A percentile compares a stretch with the other conserved stretches of the same genome.
These are phyloP conservation scores for Oryza australiensis DNA, from an alignment of 176 grass and related monocot genomes.

Conservation along the genomic window DNA sequence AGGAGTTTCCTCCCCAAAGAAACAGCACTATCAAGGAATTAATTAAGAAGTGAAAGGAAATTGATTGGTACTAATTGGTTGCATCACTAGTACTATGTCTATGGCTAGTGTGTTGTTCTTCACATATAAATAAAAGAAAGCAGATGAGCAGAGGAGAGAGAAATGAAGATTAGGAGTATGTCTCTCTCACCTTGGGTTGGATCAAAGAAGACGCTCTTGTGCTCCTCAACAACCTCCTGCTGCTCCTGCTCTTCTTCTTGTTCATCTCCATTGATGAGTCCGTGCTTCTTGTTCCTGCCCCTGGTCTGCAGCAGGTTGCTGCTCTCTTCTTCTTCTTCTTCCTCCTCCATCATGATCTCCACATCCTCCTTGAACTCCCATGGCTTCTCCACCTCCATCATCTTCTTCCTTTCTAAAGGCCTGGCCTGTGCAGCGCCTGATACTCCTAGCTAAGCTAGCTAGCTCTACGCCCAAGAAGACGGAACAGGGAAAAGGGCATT, in stretches of 20 bases:
- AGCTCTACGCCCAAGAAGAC: background rate
- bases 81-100: too few relatives aligned
- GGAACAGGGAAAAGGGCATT: background rate
- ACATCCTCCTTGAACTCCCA: constrained; percentile 46
- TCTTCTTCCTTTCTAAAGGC: background rate
- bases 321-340: constrained; percentile 21
- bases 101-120: background rate
- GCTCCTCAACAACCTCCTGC: constrained; percentile 12
- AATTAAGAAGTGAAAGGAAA: background rate
- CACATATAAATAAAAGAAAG: background rate
- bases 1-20: background rate
- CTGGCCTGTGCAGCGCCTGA: background rate
- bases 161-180: background rate
- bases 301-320: constrained; percentile 40
- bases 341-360: constrained; percentile 30
- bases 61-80: too few relatives aligned
- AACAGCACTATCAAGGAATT: too few relatives aligned
- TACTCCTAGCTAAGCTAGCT: too few relatives aligned
- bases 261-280: background rate
- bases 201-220: constrained; percentile 48
- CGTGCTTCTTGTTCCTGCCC: constrained; percentile 30
- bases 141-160: background rate
- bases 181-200: constrained; percentile 45
- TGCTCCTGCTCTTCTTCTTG: background rate
- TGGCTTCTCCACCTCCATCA: constrained; percentile 59